Conservation (phyloP, 805 yeast species). For the Cyberlindnera suaveolens region DNA sequence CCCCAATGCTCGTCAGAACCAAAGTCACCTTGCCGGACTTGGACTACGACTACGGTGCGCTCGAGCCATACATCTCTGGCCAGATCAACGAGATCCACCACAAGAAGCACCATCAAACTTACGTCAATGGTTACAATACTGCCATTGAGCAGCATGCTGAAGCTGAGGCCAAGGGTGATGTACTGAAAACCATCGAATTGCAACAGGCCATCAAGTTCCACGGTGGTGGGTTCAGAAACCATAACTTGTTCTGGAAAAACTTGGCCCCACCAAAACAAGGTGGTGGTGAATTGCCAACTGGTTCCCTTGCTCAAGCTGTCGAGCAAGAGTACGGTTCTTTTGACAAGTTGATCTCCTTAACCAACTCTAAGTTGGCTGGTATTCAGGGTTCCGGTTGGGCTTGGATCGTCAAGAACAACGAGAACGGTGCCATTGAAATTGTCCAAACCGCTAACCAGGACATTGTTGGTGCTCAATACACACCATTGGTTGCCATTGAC, state of each 20-base stretch:
- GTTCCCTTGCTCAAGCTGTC: conserved; percentile 56
- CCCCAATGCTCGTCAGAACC: conserved; percentile 36
- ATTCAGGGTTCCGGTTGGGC: conserved; percentile 97
- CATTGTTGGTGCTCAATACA: conserved; percentile 58
- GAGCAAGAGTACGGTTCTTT: conserved; percentile 61
- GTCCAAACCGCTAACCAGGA: conserved; percentile 85
- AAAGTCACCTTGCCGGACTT: conserved; percentile 75
- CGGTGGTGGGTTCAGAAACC: conserved; percentile 90
- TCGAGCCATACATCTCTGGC: conserved; percentile 83
- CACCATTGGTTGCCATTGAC: conserved; percentile 82
- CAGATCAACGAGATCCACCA: conserved; percentile 84
- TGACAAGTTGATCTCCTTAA: conserved; percentile 55
- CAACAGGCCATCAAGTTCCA: conserved; percentile 81
- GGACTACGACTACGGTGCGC: conserved; percentile 76
- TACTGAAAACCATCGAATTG: conserved; percentile 52
- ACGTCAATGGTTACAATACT: conserved; percentile 77
- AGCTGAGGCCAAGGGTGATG: conserved; percentile 54
- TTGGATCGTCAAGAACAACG: conserved; percentile 76
- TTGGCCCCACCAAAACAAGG: conserved; percentile 69
- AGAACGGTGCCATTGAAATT: conserved; percentile 68
- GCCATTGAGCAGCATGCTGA: conserved; percentile 69
- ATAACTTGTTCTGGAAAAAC: conserved; percentile 81
- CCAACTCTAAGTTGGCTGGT: conserved; percentile 74
- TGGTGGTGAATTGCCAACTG: conserved; percentile 64
- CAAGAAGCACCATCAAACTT: conserved; percentile 89